Evolutionary conservation across 2,329 filamentous ascomycete species (phyloP), one percentile per base, ranked within the genome.

Genomic region (Fonsecaea multimorphosa): DNA sequence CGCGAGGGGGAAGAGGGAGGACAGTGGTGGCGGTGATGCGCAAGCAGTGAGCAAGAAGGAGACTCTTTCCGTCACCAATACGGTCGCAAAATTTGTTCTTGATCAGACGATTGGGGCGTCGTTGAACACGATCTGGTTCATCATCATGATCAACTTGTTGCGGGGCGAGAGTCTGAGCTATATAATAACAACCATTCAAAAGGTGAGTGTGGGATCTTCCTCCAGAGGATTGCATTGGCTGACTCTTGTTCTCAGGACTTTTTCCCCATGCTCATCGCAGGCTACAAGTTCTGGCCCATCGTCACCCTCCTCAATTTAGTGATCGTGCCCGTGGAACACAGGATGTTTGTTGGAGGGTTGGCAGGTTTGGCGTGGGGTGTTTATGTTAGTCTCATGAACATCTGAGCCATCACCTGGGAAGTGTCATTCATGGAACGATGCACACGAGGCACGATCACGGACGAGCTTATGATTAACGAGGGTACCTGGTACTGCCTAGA

Each of bases 21-120:
- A n/a, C n/a, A n/a, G n/a, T n/a, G n/a, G n/a, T n/a, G n/a, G n/a
- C 0, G 83, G 83, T 29, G 44, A 53, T 34, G 24, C 31, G 6
- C 14, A 6, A 22, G 36, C 31, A n/a, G 55, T 49, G 22, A 61
- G 64, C 12, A 62, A 61, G n/a, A 63, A 66, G 38, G 51, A 71
- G 38, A 57, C 61, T 19, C 70, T 72, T 40, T 66, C 71, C 32
- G 62, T 70, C n/a, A 49, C 52, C 14, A 70, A 70, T 56, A 68
- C 75, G n/a, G 74, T 76, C 53, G 65, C 75, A 19, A 73, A 67
- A 55, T 83, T 84, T 67, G 76, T 83, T 24, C 82, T 84, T 66
- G 83, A 82, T 69, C 85, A 88, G 72, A 83, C 82, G 0, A 56
- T 88, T n/a, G 85, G 85, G 36, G 84, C 83, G 1, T 75, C 81